Conservation (phyloP, 2,329 filamentous ascomycete species). For the Aspergillus novofumigatus region DNA sequence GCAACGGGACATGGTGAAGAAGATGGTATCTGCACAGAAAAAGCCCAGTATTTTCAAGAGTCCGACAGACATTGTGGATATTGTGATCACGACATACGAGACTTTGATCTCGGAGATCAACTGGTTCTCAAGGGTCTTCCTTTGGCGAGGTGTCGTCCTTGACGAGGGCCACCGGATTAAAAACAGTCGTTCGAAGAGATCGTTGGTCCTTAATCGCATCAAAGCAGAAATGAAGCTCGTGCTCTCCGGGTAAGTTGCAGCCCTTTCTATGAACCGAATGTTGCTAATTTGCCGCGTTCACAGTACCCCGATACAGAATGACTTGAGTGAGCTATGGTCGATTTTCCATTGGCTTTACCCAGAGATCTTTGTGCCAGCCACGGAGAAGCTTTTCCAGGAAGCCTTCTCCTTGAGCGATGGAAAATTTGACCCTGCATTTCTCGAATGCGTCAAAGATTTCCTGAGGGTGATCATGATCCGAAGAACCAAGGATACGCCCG, state of each 20-base stretch:
- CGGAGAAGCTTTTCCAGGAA: constrained; percentile 48
- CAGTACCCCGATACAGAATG: constrained; percentile 56
- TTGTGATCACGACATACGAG: constrained; percentile 51
- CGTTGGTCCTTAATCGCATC: constrained; percentile 41
- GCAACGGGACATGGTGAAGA: constrained; percentile 33
- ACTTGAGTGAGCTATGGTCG: constrained; percentile 55
- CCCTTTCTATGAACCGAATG: not conserved
- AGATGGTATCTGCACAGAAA: constrained; percentile 8
- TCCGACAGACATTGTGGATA: constrained; percentile 18
- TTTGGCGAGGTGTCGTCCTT: constrained; percentile 51
- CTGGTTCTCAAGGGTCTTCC: constrained; percentile 50
- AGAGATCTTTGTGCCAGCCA: constrained; percentile 53
- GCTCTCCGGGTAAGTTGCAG: not conserved
- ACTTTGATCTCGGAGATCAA: constrained; percentile 42
- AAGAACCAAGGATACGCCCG: constrained; percentile 53
- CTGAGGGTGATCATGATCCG: constrained; percentile 58
- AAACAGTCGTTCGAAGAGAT: constrained; percentile 45
- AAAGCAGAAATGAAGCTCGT: constrained; percentile 48
- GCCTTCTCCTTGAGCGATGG: constrained; percentile 56
- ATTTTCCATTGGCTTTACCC: constrained; percentile 56
- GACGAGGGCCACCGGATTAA: constrained; percentile 54
- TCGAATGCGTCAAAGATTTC: constrained; percentile 50
- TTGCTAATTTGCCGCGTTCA: not conserved
- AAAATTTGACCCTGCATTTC: constrained; percentile 49
- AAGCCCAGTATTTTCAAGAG: not conserved